Evolutionary conservation across 1,284 basidiomycete genomes (phyloP).

Genomic region (Cystobasidiaceae sp.): DNA sequence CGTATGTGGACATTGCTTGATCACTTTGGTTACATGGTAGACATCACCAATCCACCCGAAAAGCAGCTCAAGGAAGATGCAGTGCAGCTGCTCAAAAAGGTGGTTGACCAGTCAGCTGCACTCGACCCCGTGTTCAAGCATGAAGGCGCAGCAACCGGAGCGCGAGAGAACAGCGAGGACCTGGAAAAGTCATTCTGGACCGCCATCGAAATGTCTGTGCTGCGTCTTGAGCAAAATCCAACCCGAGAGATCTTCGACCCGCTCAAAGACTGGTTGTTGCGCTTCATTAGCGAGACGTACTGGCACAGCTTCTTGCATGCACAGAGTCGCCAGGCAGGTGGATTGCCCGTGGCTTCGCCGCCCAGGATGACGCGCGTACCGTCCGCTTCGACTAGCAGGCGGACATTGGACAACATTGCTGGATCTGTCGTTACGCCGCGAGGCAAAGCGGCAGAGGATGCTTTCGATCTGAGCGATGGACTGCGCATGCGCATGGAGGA

Average conservation of each 20-base stretch:
- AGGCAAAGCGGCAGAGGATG: neutral
- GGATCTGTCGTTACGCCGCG: neutral
- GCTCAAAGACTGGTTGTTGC: slow-evolving; percentile 16
- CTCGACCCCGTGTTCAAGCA: neutral
- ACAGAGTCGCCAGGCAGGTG: neutral
- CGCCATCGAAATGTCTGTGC: slow-evolving; percentile 12
- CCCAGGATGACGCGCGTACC: neutral
- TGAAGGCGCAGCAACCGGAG: neutral
- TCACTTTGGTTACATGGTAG: slow-evolving; percentile 30
- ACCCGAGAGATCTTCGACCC: slow-evolving; percentile 26
- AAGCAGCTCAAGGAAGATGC: slow-evolving; percentile 25
- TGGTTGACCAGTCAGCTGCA: neutral
- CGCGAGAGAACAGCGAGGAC: neutral
- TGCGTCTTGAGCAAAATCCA: slow-evolving; percentile 24
- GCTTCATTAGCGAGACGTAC: slow-evolving; percentile 7
- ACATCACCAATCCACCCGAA: slow-evolving; percentile 17
- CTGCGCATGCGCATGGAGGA: slow-evolving; percentile 3
- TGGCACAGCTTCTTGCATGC: slow-evolving; percentile 18
- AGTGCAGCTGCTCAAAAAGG: slow-evolving; percentile 6
- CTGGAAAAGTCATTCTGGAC: slow-evolving; percentile 16
- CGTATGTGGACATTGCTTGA: slow-evolving; percentile 30
- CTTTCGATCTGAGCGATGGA: slow-evolving; percentile 12
- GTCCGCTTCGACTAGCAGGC: slow-evolving; percentile 9
- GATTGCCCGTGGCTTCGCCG: neutral
- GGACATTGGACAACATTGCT: neutral